Conservation (phyloP, 164 flowering plant species). For the Tetrastigma voinierianum region DNA sequence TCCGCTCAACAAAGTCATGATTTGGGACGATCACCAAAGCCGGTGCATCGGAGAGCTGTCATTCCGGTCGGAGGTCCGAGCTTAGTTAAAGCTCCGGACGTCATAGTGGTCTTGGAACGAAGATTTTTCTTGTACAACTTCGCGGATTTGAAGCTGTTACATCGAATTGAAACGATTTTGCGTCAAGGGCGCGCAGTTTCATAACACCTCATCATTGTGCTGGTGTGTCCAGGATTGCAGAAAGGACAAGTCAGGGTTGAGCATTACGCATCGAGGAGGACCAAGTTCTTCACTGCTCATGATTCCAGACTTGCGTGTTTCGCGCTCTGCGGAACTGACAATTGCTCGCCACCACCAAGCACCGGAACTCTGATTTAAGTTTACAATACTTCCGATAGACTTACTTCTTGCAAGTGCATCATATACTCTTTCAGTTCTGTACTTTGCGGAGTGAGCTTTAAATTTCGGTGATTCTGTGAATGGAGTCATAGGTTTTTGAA, state of each 20-base stretch:
- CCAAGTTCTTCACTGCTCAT: constrained; percentile 71
- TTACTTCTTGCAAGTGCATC: constrained; percentile 46
- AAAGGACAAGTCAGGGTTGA: constrained; percentile 80
- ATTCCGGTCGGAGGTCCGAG: constrained; percentile 54
- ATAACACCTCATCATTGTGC: constrained; percentile 42
- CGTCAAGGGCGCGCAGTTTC: constrained; percentile 64
- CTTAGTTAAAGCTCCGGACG: constrained; percentile 55
- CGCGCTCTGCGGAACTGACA: constrained; percentile 62
- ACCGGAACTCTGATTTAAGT: constrained; percentile 67
- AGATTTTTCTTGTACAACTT: constrained; percentile 58
- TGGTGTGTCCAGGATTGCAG: constrained; percentile 72
- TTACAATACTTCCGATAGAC: constrained; percentile 53
- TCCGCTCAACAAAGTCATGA: constrained; percentile 77
- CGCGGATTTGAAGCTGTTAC: constrained; percentile 58
- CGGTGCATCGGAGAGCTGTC: constrained; percentile 72
- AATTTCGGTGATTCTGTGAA: too few relatives aligned
- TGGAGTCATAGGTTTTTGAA: too few relatives aligned
- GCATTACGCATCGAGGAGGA: constrained; percentile 63
- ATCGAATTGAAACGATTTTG: constrained; percentile 60
- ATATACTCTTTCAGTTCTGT: neutral
- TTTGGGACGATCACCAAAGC: constrained; percentile 81
- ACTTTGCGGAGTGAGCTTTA: too few relatives aligned
- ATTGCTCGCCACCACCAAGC: constrained; percentile 72
- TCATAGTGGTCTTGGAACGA: constrained; percentile 63
- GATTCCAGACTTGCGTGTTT: constrained; percentile 79